Base-by-base conservation (phyloP, 2,329 filamentous ascomycete genomes). In the Claviceps maximensis region DNA sequence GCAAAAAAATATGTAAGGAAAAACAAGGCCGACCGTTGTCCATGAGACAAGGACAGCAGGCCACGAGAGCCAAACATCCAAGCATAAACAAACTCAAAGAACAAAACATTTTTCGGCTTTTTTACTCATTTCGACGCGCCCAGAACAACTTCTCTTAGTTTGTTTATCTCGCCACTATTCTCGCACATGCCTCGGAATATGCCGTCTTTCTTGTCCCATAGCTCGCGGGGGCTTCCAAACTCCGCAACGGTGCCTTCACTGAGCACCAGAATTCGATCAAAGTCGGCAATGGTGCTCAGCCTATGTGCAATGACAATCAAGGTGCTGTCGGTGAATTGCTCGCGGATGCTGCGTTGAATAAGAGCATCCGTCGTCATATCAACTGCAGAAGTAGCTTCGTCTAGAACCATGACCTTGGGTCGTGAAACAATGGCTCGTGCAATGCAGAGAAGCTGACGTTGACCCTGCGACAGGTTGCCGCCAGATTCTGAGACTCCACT, bases 381-480 rank as follows among this genome's bases (percentile, higher is more conserved):
- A 2, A 90, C 85, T 0, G 86, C 85, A 3, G 79, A 84, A 0
- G 87, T 91, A 0, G 87, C 86, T 69, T 90, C 86, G 63, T 91
- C 86, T 1, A 90, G 76, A 1, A 90, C 80, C 78, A 91, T 85
- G 59, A 91, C 81, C 62, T 85, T 84, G 3, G 86, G 85, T 0
- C 82, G 76, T 0, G 80, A 76, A 25, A 88, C 80, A 58, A 89
- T 87, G 50, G 82, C 85, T 50, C 82, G 82, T 1, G 85, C 85
- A 4, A 88, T 78, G 61, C 84, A 88, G 40, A 89, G 76, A 0
- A 89, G 80, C 65, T 89, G 86, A 2, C 86, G 77, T 65, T 89
- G 86, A 29, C 86, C 85, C 63, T 88, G 85, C 0, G 83, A 87
- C 19, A 89, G 73, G 63, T 89, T 89, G 4, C 85, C 75, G 0